phyloP scores from a whole-genome alignment of 2,329 filamentous ascomycete genomes.

The Paramyrothecium sp. region DNA sequence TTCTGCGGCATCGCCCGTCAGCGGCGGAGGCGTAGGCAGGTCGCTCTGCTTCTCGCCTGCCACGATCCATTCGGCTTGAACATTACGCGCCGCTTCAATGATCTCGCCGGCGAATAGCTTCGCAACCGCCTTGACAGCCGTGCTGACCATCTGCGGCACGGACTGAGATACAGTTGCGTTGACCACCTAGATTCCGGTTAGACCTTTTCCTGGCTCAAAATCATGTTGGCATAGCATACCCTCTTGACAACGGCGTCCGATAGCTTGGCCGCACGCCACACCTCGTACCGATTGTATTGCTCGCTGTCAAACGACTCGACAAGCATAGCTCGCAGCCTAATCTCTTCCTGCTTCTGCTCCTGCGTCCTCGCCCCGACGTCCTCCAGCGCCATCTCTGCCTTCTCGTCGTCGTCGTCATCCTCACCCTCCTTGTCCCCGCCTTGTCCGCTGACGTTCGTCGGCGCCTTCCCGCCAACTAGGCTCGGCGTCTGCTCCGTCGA shows the following conservation, averaged over 20 bases:
- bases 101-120: conserved; percentile 78
- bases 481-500: conserved; percentile 42
- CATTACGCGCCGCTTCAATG: conserved; percentile 67
- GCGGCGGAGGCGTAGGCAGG: conserved; percentile 40
- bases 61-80: conserved; percentile 70
- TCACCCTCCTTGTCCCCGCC: conserved; percentile 46
- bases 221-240: conserved; percentile 36
- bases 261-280: conserved; percentile 68
- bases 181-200: conserved; percentile 45
- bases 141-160: conserved; percentile 69
- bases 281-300: conserved; percentile 69
- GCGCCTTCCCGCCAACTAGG: conserved; percentile 37
- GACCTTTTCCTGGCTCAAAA: conserved; percentile 26
- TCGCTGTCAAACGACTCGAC: conserved; percentile 63
- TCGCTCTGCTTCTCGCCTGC: conserved; percentile 58
- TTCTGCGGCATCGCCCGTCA: conserved; percentile 26
- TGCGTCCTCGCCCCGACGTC: conserved; percentile 61
- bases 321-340: conserved; percentile 56
- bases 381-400: conserved; percentile 54
- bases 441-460: conserved; percentile 43
- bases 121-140: conserved; percentile 72
- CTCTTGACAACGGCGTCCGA: conserved; percentile 67
- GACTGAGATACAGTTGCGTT: conserved; percentile 81
- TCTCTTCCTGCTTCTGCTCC: conserved; percentile 66
- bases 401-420: conserved; percentile 57